Evolutionary conservation across 345 rosid genomes (phyloP).

Genomic region (Trapa incisa): DNA sequence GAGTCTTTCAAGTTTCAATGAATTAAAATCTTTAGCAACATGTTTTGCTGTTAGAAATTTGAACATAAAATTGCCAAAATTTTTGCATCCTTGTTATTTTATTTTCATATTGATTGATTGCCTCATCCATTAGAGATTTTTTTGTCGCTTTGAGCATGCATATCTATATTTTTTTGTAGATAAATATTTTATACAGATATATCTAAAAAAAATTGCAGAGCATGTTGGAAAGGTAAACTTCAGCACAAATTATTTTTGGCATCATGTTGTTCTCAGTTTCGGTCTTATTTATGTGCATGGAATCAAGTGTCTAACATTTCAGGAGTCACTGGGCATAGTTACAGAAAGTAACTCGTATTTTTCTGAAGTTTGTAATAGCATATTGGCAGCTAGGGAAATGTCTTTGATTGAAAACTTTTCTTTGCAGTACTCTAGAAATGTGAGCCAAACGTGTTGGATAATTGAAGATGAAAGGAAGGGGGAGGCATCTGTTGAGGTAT

Average conservation of each 20-base stretch:
- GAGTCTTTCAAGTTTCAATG: constrained; percentile 13
- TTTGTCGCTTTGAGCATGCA: neutral
- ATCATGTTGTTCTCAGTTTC: neutral
- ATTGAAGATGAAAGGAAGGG: constrained; percentile 97
- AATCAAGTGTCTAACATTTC: neutral
- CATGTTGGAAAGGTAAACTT: neutral
- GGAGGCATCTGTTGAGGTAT: constrained; percentile 88
- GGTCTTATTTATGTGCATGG: neutral
- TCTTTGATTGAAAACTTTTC: neutral
- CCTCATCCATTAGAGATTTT: neutral
- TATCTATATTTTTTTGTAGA: neutral
- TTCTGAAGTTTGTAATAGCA: neutral
- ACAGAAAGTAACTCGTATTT: neutral
- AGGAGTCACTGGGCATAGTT: neutral
- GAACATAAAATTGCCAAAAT: neutral
- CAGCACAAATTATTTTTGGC: neutral
- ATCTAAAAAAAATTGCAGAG: neutral
- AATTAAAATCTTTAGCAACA: neutral
- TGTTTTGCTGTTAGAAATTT: neutral
- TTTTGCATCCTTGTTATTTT: neutral
- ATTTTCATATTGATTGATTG: neutral
- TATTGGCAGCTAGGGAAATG: neutral
- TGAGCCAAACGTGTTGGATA: constrained; percentile 92
- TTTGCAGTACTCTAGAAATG: constrained; percentile 85
- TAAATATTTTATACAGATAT: neutral